Conservation (phyloP, 768 basidiomycete genomes). For the Rhodotorula diobovata region DNA sequence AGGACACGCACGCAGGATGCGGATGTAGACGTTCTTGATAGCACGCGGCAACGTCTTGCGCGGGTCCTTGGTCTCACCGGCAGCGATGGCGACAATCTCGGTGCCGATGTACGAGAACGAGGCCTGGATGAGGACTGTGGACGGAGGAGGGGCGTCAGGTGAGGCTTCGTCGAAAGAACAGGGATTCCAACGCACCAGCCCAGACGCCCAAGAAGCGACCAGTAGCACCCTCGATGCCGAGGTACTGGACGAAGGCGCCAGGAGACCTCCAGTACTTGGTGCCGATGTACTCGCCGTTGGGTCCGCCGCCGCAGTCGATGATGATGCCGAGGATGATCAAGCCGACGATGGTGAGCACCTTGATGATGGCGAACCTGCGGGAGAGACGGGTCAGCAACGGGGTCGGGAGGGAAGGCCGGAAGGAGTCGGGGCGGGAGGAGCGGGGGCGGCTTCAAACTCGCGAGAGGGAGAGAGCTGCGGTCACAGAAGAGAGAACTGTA, state of each 20-base stretch:
- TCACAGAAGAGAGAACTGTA: no score
- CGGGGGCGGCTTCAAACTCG: no score
- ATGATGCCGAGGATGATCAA: constrained; percentile 58
- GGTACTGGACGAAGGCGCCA: constrained; percentile 40
- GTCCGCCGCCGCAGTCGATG: constrained; percentile 37
- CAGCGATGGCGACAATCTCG: constrained; percentile 52
- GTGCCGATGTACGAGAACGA: constrained; percentile 55
- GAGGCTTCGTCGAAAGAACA: constrained; percentile 48
- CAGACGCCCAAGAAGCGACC: constrained; percentile 74
- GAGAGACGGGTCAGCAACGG: no score
- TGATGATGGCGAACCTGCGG: constrained; percentile 49
- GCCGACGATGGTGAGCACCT: constrained; percentile 42
- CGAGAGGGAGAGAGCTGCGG: no score
- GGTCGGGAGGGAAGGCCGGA: no score
- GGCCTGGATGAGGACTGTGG: constrained; percentile 8
- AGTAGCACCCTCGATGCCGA: constrained; percentile 55
- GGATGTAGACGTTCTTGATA: constrained; percentile 33
- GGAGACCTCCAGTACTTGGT: constrained; percentile 57
- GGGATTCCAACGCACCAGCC: constrained; percentile 50
- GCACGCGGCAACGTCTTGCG: constrained; percentile 43
- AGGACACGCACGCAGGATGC: constrained; percentile 9
- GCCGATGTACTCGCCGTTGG: constrained; percentile 57
- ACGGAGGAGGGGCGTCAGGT: background rate
- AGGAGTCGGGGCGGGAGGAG: no score
- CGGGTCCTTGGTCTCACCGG: constrained; percentile 53